Percentiles rank a stretch among this genome's conserved stretches.
These are phyloP conservation scores for Skeletonema tropicum DNA, from an alignment of 108 stramenopile species.

Conservation along the genomic window DNA sequence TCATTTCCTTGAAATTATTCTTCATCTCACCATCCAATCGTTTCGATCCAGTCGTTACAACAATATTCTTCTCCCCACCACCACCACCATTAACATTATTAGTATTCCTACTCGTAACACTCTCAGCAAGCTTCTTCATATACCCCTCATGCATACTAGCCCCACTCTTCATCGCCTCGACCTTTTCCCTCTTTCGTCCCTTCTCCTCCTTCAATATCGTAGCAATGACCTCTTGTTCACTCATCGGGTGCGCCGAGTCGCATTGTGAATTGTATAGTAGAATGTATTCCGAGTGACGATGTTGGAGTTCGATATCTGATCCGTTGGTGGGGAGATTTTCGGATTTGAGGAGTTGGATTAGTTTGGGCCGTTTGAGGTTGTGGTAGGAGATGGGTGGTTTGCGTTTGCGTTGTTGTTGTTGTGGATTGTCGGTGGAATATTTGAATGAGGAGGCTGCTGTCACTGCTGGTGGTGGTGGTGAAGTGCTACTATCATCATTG, in stretches of 20 bases:
- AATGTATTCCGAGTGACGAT: slow-evolving; percentile 56
- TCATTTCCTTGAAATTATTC: slow-evolving; percentile 9
- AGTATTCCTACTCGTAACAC: too few species aligned
- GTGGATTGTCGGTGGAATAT: slow-evolving; percentile 13
- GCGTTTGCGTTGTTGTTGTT: slow-evolving; percentile 2
- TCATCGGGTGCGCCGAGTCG: slow-evolving; percentile 52
- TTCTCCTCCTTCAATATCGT: slow-evolving; percentile 48
- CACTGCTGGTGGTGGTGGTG: background rate
- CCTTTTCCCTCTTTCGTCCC: background rate
- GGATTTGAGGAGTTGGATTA: slow-evolving; percentile 48
- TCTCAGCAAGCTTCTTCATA: too few species aligned
- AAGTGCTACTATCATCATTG: too few species aligned
- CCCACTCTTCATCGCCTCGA: slow-evolving; percentile 6
- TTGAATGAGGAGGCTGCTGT: background rate
- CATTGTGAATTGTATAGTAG: slow-evolving; percentile 64
- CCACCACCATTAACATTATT: too few species aligned
- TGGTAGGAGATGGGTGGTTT: slow-evolving; percentile 37
- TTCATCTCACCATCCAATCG: slow-evolving; percentile 18
- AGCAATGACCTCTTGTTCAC: slow-evolving; percentile 41
- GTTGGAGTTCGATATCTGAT: slow-evolving; percentile 47
- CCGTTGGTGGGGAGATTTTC: slow-evolving; percentile 51
- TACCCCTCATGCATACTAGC: too few species aligned
- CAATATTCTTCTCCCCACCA: too few species aligned
- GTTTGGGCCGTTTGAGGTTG: slow-evolving; percentile 37
- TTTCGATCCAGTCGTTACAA: slow-evolving; percentile 16